Base-by-base conservation (phyloP, 1,284 basidiomycete species). In the Moesziomyces globuligerus region DNA sequence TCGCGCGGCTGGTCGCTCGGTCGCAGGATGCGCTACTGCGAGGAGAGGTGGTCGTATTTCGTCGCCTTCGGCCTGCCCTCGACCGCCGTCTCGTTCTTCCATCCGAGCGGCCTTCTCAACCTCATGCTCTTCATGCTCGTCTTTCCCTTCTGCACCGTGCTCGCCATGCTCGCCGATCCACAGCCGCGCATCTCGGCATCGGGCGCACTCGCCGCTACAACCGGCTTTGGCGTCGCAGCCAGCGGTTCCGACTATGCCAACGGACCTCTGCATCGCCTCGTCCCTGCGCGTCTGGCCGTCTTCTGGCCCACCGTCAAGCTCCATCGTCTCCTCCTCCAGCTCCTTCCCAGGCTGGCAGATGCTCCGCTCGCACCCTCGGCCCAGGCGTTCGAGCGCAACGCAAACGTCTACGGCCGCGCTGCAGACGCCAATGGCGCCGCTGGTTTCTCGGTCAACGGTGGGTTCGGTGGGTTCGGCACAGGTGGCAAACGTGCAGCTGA, bases 41-140 rank as follows among this genome's bases (percentile, higher is more conserved):
- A 82, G 52, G 71, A 68, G 32, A 52, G 80, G 15, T 82, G 80
- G 80, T 73, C 76, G 41, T 82, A 80, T 65, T 73, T 82, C 56
- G 51, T 78, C 21, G 79, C 79, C 4, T 82, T 82, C 24, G 80
- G 80, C 37, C 20, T 82, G 9, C 79, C 79, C 1, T 80, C 78
- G 18, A 82, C 80, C 7, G 59, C 70, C 28, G 65, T 82, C 18
- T 78, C 75, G 18, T 82, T 74, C 62, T 82, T 82, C 67, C 80
- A 82, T 40, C 80, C 80, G 6, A 75, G 71, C 28, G 76, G 76
- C 7, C 52, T 82, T 43, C 66, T 82, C 48, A 82, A 82, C 47
- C 38, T 82, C 40, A 78, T 80, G 72, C 72, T 82, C 17, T 82
- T 82, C 55, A 80, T 80, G 78, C 72, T 80, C 45, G 66, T 77